These are phyloP conservation scores for Globisporangium okanoganense DNA, from an alignment of 352 stramenopile genomes.

Conservation along the genomic window DNA sequence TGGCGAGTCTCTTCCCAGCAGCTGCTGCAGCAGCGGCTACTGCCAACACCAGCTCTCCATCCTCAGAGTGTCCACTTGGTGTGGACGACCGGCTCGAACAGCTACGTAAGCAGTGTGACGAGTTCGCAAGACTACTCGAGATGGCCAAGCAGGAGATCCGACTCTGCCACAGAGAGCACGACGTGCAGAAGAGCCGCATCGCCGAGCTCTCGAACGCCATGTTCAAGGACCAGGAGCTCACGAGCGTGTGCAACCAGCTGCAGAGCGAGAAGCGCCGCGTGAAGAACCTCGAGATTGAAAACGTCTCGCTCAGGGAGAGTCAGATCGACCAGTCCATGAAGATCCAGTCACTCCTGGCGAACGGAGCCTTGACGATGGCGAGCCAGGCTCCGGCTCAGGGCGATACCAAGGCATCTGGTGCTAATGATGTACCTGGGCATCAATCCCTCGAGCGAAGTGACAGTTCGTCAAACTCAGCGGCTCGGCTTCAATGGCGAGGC, in stretches of 20 bases:
- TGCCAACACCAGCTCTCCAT: background rate
- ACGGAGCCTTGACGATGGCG: conserved; percentile 6
- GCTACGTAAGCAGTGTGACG: conserved; percentile 46
- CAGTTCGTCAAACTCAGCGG: background rate
- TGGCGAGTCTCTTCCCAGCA: conserved; percentile 12
- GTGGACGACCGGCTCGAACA: conserved; percentile 23
- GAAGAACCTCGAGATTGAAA: conserved; percentile 54
- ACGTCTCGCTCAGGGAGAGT: conserved; percentile 40
- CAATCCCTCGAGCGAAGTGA: background rate
- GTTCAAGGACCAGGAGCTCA: conserved; percentile 50
- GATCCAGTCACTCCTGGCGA: conserved; percentile 37
- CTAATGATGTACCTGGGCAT: background rate
- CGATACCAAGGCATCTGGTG: background rate
- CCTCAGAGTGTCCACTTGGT: background rate
- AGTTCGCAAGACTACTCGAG: conserved; percentile 49
- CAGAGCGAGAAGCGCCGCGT: conserved; percentile 63
- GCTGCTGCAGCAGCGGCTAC: too few species aligned
- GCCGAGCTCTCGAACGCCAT: conserved; percentile 46
- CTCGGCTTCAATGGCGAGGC: background rate
- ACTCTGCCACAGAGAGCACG: conserved; percentile 51
- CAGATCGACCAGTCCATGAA: conserved; percentile 50
- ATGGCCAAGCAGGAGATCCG: conserved; percentile 77
- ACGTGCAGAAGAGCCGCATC: conserved; percentile 42
- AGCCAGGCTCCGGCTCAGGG: background rate
- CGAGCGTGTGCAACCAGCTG: conserved; percentile 44